Evolutionary conservation across 2,329 filamentous ascomycete species (phyloP).

Genomic region (Rutstroemia sydowiana): DNA sequence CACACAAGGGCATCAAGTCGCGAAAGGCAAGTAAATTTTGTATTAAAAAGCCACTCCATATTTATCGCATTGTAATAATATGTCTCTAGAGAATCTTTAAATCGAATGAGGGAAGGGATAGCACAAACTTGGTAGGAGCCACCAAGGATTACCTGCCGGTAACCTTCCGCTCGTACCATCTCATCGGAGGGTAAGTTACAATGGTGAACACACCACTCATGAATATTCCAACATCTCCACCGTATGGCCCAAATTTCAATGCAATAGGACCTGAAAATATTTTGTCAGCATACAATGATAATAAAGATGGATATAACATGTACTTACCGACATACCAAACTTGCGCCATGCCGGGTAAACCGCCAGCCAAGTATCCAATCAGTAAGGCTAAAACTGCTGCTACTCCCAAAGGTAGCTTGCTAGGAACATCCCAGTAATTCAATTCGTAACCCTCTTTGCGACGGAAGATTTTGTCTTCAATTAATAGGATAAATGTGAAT

Average conservation of each 20-base stretch:
- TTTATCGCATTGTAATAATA: neutral
- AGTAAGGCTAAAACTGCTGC: constrained; percentile 26
- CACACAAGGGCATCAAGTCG: neutral
- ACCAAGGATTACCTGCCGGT: constrained; percentile 15
- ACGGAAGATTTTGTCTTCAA: constrained; percentile 26
- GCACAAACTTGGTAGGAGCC: neutral
- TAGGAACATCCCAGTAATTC: constrained; percentile 23
- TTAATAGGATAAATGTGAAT: constrained; percentile 26
- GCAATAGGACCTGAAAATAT: constrained; percentile 23
- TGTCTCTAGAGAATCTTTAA: neutral
- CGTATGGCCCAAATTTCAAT: constrained; percentile 22
- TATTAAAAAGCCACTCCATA: neutral
- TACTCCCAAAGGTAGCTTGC: constrained; percentile 24
- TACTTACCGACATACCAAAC: constrained; percentile 27
- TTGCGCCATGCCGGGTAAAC: constrained; percentile 27
- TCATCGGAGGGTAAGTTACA: constrained; percentile 22
- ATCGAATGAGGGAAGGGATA: neutral
- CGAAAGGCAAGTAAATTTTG: neutral
- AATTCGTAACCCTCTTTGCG: constrained; percentile 24
- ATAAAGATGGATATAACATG: neutral
- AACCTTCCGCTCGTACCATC: constrained; percentile 25
- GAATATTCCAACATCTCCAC: constrained; percentile 28
- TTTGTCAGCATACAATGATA: neutral
- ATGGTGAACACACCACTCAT: constrained; percentile 23
- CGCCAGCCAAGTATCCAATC: constrained; percentile 25